A percentile compares a stretch with the other conserved stretches of the same genome.
These are phyloP conservation scores for Cenchrus fungigraminus DNA, from an alignment of 176 grass and related monocot genomes.

Conservation along the genomic window DNA sequence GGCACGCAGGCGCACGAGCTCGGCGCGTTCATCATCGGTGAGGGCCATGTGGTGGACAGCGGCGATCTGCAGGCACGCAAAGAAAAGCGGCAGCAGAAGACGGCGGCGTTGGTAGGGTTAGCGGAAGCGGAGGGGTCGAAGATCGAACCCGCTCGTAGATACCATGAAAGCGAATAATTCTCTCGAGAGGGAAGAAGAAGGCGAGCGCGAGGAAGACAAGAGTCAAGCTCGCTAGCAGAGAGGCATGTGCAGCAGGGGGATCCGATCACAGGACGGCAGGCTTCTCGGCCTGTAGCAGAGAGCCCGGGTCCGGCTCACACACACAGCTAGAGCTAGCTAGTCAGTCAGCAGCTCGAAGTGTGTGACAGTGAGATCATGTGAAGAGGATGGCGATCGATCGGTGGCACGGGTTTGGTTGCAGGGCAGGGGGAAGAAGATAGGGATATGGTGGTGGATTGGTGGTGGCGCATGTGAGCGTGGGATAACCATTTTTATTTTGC, in stretches of 20 bases:
- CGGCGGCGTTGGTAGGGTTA: too few relatives aligned
- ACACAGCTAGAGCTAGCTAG: too few relatives aligned
- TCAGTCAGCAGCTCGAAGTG: not conserved
- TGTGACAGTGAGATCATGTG: conserved; percentile 43
- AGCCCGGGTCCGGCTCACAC: not conserved
- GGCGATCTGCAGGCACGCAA: too few relatives aligned
- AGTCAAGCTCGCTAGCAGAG: not conserved
- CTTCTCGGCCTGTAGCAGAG: not conserved
- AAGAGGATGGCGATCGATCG: not conserved
- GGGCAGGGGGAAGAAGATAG: not conserved
- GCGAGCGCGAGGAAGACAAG: not conserved
- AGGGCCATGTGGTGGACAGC: too few relatives aligned
- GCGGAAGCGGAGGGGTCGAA: too few relatives aligned
- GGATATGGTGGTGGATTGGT: too few relatives aligned
- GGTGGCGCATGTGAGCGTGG: conserved; percentile 36
- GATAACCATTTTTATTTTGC: conserved; percentile 42
- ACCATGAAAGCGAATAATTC: too few relatives aligned
- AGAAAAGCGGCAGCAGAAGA: too few relatives aligned
- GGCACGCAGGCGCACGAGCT: too few relatives aligned
- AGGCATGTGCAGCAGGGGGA: not conserved
- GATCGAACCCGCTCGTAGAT: too few relatives aligned
- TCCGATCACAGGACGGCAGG: not conserved
- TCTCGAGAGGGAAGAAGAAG: too few relatives aligned
- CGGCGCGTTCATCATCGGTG: too few relatives aligned
- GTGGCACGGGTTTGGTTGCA: conserved; percentile 26